Base-by-base conservation (phyloP, 805 yeast species). In the Hanseniaspora mollemarum region DNA sequence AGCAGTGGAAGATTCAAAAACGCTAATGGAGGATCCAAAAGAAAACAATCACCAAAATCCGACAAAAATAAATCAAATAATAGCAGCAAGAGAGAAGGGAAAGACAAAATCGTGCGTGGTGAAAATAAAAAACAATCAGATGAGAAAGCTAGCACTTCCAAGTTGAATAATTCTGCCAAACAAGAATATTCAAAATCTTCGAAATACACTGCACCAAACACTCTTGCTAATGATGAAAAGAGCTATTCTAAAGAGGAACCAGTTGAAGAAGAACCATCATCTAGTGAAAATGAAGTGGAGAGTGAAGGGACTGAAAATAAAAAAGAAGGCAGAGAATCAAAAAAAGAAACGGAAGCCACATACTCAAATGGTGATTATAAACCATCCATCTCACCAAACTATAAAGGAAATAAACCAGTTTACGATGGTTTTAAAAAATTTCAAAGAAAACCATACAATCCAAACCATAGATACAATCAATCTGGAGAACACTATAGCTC, bases 341-440 rank as follows among this genome's bases (percentile, higher is more conserved):
- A 24, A 4, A 15, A 24, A 38, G 42, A 38, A 38, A 7, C 15
- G 12, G 21, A 24, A 4, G 15, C 28, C 15, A 19, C 21, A 22
- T 29, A 38, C 10, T 21, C 12, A 6, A 22, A 38, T 19, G 39
- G 24, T 6, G 42, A 24, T 15, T 8, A 24, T 12, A 28, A 45
- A 39, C 29, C 19, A 46, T 43, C 16, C 29, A 36, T 22, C 38
- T 53, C 37, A 49, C 51, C 36, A 55, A 53, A 44, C 50, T 48
- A 22, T 54, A 52, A 33, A 5, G 37, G 39, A 42, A 39, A 39
- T 19, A 39, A 25, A 15, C 43, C 43, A n/a, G 24, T 16, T 24
- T 6, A 10, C 13, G 39, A 35, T 18, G 39, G 39, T 5, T 35
- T 16, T 19, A 16, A 21, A 4, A 18, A n/a, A 16, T 16, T 18